phyloP scores from a whole-genome alignment of 768 basidiomycete genomes.

The Serendipita sp. region DNA sequence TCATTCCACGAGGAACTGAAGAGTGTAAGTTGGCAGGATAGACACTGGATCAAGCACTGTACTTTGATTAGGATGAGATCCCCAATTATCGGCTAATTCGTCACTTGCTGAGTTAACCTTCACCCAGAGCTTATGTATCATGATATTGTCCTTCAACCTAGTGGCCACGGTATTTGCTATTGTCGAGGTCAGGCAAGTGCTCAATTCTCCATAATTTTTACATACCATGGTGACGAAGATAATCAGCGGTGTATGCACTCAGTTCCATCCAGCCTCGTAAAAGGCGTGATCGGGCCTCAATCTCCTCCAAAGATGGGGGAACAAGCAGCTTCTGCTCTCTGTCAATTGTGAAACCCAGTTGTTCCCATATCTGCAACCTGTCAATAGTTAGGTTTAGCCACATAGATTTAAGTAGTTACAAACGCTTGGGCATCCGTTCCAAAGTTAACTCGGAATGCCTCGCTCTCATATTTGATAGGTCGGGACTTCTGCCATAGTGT shows the following conservation, averaged over 20 bases:
- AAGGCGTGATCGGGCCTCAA: conserved; percentile 38
- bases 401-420: conserved; percentile 16
- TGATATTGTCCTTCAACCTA: conserved; percentile 24
- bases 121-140: conserved; percentile 28
- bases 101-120: conserved; percentile 45
- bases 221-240: conserved; percentile 31
- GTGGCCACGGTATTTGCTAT: conserved; percentile 6
- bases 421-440: conserved; percentile 51
- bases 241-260: conserved; percentile 48
- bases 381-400: not conserved
- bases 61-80: conserved; percentile 9
- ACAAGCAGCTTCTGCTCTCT: not conserved
- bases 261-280: conserved; percentile 72
- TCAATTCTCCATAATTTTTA: conserved; percentile 1
- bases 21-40: not conserved
- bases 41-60: not conserved
- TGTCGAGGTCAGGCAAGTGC: conserved; percentile 24
- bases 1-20: not conserved
- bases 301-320: not conserved
- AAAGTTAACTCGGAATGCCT: conserved; percentile 38
- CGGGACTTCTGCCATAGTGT: conserved; percentile 57
- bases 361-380: conserved; percentile 2
- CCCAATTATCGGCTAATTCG: conserved; percentile 23
- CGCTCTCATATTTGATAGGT: conserved; percentile 25
- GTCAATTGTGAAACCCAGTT: not conserved